Percentiles rank a stretch among this genome's conserved stretches.
Conservation (phyloP, 106 monocot species). For the Allium sativum region DNA sequence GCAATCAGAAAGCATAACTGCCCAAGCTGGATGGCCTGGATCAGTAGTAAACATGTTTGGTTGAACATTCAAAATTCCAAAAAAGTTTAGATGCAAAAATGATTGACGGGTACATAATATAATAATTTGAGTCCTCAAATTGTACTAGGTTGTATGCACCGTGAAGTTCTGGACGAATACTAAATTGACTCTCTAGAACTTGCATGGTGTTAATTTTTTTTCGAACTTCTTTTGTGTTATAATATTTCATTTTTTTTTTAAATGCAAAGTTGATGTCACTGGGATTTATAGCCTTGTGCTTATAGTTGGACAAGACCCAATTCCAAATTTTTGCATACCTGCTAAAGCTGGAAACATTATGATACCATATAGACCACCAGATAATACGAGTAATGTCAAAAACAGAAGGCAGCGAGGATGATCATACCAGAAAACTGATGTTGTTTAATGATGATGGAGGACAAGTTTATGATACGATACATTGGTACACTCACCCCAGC, state of each 20-base stretch:
- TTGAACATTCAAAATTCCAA: too few species aligned
- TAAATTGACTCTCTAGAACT: not conserved
- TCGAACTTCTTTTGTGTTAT: too few species aligned
- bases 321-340: slow-evolving; percentile 32
- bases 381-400: too few species aligned
- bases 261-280: slow-evolving; percentile 23
- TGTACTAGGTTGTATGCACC: not conserved
- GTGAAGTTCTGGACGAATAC: not conserved
- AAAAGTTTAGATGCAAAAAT: not conserved
- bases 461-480: too few species aligned
- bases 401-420: not conserved
- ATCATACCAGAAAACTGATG: not conserved
- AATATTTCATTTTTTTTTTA: slow-evolving; percentile 5
- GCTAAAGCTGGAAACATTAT: slow-evolving; percentile 17
- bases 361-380: slow-evolving; percentile 16
- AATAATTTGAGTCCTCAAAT: not conserved
- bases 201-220: not conserved
- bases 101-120: not conserved
- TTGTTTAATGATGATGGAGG: not conserved
- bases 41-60: too few species aligned
- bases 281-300: slow-evolving; percentile 37
- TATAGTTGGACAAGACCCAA: slow-evolving; percentile 14
- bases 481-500: too few species aligned
- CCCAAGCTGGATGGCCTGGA: too few species aligned
- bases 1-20: too few species aligned